These are phyloP conservation scores for Penicillium vulpinum DNA, from an alignment of 2,329 filamentous ascomycete species.

Conservation along the genomic window DNA sequence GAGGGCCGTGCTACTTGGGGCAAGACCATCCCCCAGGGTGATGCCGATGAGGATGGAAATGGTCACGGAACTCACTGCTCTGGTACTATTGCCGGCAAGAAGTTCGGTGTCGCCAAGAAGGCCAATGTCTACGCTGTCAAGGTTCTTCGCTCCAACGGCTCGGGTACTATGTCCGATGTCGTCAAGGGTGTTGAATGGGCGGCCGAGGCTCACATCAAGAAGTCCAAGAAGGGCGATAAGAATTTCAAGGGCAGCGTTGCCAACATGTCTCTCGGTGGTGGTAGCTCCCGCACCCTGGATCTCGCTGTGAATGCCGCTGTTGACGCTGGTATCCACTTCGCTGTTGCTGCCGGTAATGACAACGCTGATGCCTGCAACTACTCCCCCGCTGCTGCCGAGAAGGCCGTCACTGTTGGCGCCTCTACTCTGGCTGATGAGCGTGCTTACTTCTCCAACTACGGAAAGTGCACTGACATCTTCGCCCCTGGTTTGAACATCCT, in stretches of 20 bases:
- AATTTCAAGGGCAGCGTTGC: constrained; percentile 98
- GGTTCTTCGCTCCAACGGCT: constrained; percentile 95
- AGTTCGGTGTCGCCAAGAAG: constrained; percentile 99
- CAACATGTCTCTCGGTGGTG: constrained; percentile 99
- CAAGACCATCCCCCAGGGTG: constrained; percentile 85
- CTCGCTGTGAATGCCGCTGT: constrained; percentile 92
- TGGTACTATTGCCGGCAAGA: constrained; percentile 94
- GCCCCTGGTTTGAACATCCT: constrained; percentile 94
- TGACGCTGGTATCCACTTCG: constrained; percentile 89
- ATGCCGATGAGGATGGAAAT: constrained; percentile 90
- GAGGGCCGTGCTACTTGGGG: constrained; percentile 95
- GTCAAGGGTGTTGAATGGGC: constrained; percentile 98
- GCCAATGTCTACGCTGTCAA: constrained; percentile 96
- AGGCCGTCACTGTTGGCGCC: constrained; percentile 93
- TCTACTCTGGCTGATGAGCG: constrained; percentile 91
- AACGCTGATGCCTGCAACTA: constrained; percentile 99
- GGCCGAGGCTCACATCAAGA: constrained; percentile 73
- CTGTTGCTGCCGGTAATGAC: constrained; percentile 97
- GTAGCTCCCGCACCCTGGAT: constrained; percentile 91
- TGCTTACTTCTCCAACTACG: constrained; percentile 99
- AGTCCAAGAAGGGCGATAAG: constrained; percentile 80
- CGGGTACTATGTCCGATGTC: constrained; percentile 97
- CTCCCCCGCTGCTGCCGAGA: constrained; percentile 88
- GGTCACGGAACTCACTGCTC: constrained; percentile 99
- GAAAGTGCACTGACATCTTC: constrained; percentile 99